Evolutionary conservation across 2,329 filamentous ascomycete genomes (phyloP), one percentile per base, ranked within the genome.

Genomic region (Acarospora socialis): DNA sequence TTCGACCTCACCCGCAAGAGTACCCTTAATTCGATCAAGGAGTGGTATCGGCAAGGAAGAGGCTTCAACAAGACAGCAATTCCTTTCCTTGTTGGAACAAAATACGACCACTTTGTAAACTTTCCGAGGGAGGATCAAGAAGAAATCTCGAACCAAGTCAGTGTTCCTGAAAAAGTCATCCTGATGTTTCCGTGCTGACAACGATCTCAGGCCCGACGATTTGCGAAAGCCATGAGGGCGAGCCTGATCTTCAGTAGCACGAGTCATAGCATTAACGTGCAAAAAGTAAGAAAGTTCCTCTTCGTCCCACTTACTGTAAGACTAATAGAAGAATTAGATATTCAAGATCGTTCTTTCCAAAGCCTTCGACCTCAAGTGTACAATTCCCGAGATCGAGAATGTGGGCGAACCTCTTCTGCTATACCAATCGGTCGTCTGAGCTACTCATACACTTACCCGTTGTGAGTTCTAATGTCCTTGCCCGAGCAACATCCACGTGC

Each of bases 61-160:
- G 90, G 90, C 15, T 98, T 98, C 68, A 98, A 98, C 68, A 98
- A 98, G 68, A 98, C 90, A 9, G 90, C 90, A n/a, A 98, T 98
- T 45, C 90, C 90, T 0, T 93, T 98, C 50, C 60, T 98, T 15
- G 82, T 98, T 12, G 90, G 90, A 38, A 98, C 90, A 21, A 98
- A 98, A 58, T 98, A 95, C 56, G 90, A 98, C 50, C 90, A 95
- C 53, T 98, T 98, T 61, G 87, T 98, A 58, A 98, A 95, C 60
- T 94, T 98, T 50, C 86, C 90, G 1, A 72, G 81, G 24, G 87
- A 95, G 53, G 90, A 98, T 52, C 90, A 98, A 55, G 90, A 98
- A 56, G 90, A 98, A 59, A 98, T 98, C 41, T 93, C 84, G 9
- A 86, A 90, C 50, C 87, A 93, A 70, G 84, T 90, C 60, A 37